These are phyloP conservation scores for Debaryomyces sp. DNA, from an alignment of 1,139 yeast species.

Conservation along the genomic window DNA sequence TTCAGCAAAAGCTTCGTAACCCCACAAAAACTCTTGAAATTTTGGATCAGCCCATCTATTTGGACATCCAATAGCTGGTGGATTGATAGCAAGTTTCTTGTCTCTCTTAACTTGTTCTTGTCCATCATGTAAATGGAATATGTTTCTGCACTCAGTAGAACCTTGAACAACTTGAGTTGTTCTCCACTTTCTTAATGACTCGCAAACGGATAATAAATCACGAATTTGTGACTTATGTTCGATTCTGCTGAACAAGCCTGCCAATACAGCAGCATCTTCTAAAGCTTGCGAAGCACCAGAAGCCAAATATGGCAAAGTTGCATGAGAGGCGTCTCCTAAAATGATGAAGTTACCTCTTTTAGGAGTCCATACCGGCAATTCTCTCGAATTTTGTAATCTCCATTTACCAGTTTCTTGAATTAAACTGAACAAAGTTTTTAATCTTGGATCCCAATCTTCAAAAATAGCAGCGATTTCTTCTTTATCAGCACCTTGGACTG, in stretches of 20 bases:
- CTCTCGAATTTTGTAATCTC: conserved; percentile 30
- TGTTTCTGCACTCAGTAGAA: conserved; percentile 21
- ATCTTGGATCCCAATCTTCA: conserved; percentile 32
- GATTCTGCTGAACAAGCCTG: conserved; percentile 16
- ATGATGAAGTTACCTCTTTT: conserved; percentile 25
- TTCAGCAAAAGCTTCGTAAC: conserved; percentile 29
- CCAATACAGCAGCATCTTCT: conserved; percentile 30
- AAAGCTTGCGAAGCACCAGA: conserved; percentile 46
- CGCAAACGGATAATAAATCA: conserved; percentile 17
- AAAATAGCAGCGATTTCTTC: conserved; percentile 27
- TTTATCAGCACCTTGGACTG: conserved; percentile 20
- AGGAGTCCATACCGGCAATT: conserved; percentile 24
- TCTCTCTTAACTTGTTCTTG: conserved; percentile 24
- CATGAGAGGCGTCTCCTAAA: conserved; percentile 43
- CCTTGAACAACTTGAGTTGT: conserved; percentile 27
- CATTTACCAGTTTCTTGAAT: conserved; percentile 28
- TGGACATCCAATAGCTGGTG: conserved; percentile 24
- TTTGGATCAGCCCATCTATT: conserved; percentile 31
- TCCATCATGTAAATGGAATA: conserved; percentile 30
- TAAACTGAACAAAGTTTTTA: conserved; percentile 22
- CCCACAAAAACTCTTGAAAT: conserved; percentile 26
- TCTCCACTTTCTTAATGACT: conserved; percentile 26
- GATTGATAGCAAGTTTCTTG: conserved; percentile 10
- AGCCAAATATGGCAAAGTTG: conserved; percentile 43
- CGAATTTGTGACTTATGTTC: conserved; percentile 16